Percentiles rank a stretch among this genome's conserved stretches.
Evolutionary conservation across 1,139 yeast species (phyloP).

Genomic region (Saccharomyces hybrid): DNA sequence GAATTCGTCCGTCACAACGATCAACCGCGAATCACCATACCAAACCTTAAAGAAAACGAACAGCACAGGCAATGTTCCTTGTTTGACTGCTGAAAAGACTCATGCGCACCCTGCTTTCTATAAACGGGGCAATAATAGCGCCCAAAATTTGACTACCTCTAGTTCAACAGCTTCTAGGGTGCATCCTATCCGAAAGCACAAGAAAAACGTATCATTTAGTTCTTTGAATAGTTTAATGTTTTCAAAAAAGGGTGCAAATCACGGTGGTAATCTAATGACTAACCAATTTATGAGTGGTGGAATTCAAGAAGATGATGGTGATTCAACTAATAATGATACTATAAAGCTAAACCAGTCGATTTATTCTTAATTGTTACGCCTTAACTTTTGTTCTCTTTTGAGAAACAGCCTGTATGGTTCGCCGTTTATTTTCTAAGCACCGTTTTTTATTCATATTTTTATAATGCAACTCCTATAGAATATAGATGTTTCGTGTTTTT

Average conservation of each 20-base stretch:
- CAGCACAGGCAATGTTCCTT: constrained; percentile 18
- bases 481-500: background rate
- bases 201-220: constrained; percentile 30
- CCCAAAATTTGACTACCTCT: constrained; percentile 18
- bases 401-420: background rate
- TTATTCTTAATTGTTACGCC: constrained; percentile 14
- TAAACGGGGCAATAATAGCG: constrained; percentile 20
- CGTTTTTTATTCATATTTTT: background rate
- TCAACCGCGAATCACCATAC: constrained; percentile 7
- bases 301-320: constrained; percentile 25
- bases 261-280: constrained; percentile 4
- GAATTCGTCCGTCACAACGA: constrained; percentile 3
- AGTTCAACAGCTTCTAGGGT: constrained; percentile 14
- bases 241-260: constrained; percentile 23
- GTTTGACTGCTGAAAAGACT: constrained; percentile 5
- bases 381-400: background rate
- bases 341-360: constrained; percentile 26
- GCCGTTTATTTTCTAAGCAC: background rate
- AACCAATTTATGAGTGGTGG: constrained; percentile 17
- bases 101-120: constrained; percentile 11
- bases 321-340: constrained; percentile 14
- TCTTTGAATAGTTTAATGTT: constrained; percentile 32
- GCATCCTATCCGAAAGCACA: constrained; percentile 28
- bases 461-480: background rate
- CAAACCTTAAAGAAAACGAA: constrained; percentile 11